phyloP scores from a whole-genome alignment of 176 grass and related monocot genomes.

The Oryza glumipatula region DNA sequence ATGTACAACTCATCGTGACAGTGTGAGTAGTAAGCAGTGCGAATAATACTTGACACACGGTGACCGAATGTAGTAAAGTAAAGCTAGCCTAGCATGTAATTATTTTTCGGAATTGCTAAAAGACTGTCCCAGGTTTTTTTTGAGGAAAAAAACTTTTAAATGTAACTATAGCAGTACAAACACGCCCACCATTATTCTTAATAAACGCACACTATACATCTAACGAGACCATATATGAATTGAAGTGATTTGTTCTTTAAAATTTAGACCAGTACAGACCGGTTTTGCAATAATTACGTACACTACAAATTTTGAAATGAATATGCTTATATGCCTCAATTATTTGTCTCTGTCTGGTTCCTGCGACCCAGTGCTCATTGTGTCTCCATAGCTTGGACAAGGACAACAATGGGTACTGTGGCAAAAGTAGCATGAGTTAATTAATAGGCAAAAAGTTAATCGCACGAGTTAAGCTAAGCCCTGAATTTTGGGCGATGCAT shows the following conservation, averaged over 20 bases:
- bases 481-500: conserved; percentile 16
- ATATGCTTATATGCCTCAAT: background rate
- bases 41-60: too few relatives aligned
- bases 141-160: too few relatives aligned
- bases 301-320: background rate
- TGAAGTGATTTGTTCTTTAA: background rate
- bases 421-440: conserved; percentile 20
- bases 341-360: background rate
- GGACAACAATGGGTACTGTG: background rate
- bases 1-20: too few relatives aligned
- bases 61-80: too few relatives aligned
- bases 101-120: too few relatives aligned
- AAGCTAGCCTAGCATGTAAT: too few relatives aligned
- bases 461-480: background rate
- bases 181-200: too few relatives aligned
- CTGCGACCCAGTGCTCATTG: background rate
- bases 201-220: too few relatives aligned
- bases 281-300: background rate
- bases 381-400: conserved; percentile 31
- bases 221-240: too few relatives aligned
- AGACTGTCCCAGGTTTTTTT: too few relatives aligned
- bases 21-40: too few relatives aligned
- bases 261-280: background rate
- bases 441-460: conserved; percentile 12
- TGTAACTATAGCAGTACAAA: too few relatives aligned